phyloP scores from a whole-genome alignment of 2,329 filamentous ascomycete species.

The Aspergillus piperis region DNA sequence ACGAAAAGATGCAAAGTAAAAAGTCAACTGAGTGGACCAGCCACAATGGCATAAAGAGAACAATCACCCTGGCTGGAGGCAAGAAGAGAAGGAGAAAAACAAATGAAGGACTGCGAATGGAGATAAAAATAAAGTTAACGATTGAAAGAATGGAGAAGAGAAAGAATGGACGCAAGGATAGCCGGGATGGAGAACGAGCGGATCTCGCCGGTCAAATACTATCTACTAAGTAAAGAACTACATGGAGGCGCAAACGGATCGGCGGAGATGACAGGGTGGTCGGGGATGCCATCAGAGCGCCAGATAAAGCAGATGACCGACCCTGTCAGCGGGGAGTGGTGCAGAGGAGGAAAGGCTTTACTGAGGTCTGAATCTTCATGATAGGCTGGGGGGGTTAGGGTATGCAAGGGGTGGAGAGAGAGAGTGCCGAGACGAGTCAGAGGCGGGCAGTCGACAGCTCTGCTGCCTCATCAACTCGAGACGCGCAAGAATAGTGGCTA shows the following conservation, averaged over 20 bases:
- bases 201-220: background rate
- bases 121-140: background rate
- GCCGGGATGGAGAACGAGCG: background rate
- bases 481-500: background rate
- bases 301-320: background rate
- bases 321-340: background rate
- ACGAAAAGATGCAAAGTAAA: background rate
- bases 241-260: background rate
- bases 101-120: background rate
- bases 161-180: background rate
- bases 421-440: too few species aligned
- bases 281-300: background rate
- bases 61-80: background rate
- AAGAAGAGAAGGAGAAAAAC: background rate
- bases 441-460: background rate
- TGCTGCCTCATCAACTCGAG: background rate
- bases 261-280: background rate
- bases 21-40: background rate
- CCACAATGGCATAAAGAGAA: background rate
- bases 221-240: background rate
- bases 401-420: background rate
- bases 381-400: background rate
- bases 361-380: background rate
- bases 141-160: background rate
- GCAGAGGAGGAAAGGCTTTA: too few species aligned